Conservation (phyloP, 2,329 filamentous ascomycete genomes). For the Xylaria sp. region DNA sequence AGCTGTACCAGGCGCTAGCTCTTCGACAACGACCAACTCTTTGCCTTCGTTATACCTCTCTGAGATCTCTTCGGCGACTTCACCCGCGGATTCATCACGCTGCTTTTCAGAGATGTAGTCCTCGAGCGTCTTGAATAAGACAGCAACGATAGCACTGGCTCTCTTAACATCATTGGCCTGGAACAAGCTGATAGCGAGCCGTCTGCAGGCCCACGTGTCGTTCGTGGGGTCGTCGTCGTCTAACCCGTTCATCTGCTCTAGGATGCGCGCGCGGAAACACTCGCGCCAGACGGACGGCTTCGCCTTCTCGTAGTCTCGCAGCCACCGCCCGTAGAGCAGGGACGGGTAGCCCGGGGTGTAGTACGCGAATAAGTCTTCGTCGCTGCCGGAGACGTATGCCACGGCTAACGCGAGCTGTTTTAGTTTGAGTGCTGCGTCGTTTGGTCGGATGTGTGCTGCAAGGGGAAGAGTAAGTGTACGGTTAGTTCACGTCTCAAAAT, state of each 20-base stretch:
- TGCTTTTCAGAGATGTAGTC: background rate
- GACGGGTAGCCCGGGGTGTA: conserved; percentile 4
- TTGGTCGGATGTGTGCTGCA: conserved; percentile 1
- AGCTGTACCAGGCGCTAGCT: background rate
- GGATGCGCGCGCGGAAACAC: conserved; percentile 9
- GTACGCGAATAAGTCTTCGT: conserved; percentile 3
- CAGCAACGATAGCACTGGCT: background rate
- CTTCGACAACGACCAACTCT: background rate
- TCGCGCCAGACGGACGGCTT: conserved; percentile 6
- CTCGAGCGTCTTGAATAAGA: conserved; percentile 7
- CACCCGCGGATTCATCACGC: background rate
- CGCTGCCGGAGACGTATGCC: background rate
- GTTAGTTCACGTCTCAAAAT: background rate
- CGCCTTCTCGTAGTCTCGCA: conserved; percentile 9
- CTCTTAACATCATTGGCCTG: conserved; percentile 1
- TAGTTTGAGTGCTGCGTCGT: background rate
- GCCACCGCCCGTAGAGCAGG: conserved; percentile 4
- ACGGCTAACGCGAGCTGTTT: conserved; percentile 6
- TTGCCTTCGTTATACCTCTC: background rate
- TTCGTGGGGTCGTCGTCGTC: conserved; percentile 10
- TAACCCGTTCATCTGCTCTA: conserved; percentile 3
- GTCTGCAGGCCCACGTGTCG: background rate
- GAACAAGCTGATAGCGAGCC: conserved; percentile 3
- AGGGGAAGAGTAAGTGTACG: no score
- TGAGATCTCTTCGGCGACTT: background rate